Conservation (phyloP, 2,329 filamentous ascomycete species). For the Microthyrium microscopicum region DNA sequence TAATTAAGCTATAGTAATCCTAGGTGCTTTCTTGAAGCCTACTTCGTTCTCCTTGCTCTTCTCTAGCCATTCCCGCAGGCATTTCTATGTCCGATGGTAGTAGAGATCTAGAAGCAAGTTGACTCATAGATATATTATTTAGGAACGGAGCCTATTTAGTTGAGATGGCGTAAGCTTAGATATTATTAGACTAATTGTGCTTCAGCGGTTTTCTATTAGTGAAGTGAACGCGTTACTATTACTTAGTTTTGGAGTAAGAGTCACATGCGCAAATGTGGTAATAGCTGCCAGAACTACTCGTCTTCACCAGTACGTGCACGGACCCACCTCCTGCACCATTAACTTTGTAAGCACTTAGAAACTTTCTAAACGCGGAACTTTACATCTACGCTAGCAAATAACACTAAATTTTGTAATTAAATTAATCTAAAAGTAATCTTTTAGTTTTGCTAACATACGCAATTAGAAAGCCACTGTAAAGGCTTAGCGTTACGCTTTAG, state of each 20-base stretch:
- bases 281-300: slow-evolving; percentile 1
- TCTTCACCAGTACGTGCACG: too few species aligned
- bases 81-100: slow-evolving; percentile 6
- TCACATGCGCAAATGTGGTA: slow-evolving; percentile 4
- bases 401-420: too few species aligned
- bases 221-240: slow-evolving; percentile 7
- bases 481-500: too few species aligned
- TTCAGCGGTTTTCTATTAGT: slow-evolving; percentile 4
- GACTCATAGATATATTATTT: slow-evolving; percentile 6
- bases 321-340: too few species aligned
- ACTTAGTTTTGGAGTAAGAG: slow-evolving; percentile 5
- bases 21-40: slow-evolving; percentile 7
- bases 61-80: slow-evolving; percentile 6
- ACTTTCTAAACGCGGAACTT: too few species aligned
- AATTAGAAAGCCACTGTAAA: too few species aligned
- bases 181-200: slow-evolving; percentile 4
- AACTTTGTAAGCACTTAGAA: too few species aligned
- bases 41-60: slow-evolving; percentile 6
- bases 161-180: slow-evolving; percentile 7
- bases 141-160: slow-evolving; percentile 6
- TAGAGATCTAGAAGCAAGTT: slow-evolving; percentile 6
- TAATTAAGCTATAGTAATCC: slow-evolving; percentile 3
- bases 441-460: too few species aligned
- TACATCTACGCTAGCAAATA: too few species aligned
- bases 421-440: too few species aligned